Conservation (phyloP, 2,329 filamentous ascomycete genomes). For the Alternaria sp. region DNA sequence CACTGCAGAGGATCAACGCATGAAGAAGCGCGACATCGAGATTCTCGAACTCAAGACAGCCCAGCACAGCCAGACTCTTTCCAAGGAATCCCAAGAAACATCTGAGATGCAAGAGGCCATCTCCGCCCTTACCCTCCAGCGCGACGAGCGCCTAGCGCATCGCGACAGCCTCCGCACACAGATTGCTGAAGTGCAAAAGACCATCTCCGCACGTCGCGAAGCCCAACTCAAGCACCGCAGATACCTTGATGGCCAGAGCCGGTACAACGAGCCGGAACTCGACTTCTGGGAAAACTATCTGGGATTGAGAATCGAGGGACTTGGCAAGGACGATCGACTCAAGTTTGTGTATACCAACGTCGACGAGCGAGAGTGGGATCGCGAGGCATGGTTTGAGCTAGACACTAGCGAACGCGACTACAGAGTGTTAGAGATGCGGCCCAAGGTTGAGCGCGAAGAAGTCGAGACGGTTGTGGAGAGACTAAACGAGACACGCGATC, state of each 20-base stretch:
- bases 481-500: conserved; percentile 81
- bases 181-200: conserved; percentile 71
- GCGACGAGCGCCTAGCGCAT: conserved; percentile 63
- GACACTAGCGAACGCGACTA: conserved; percentile 84
- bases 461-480: conserved; percentile 79
- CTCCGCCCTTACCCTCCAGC: conserved; percentile 63
- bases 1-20: conserved; percentile 82
- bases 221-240: conserved; percentile 76
- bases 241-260: conserved; percentile 81
- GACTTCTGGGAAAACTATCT: conserved; percentile 96
- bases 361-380: conserved; percentile 85
- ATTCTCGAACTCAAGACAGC: conserved; percentile 77
- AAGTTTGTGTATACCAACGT: conserved; percentile 91
- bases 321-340: conserved; percentile 81
- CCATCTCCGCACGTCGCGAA: conserved; percentile 74
- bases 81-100: conserved; percentile 79
- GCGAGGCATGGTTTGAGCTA: conserved; percentile 93
- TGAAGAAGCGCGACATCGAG: conserved; percentile 87
- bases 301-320: conserved; percentile 88
- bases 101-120: conserved; percentile 70
- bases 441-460: conserved; percentile 81
- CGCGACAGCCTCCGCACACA: conserved; percentile 66
- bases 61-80: conserved; percentile 76
- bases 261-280: conserved; percentile 91
- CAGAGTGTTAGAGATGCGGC: conserved; percentile 80